Evolutionary conservation across 1,139 yeast species (phyloP), one percentile per base, ranked within the genome.

Genomic region (Saccharomyces pastorianus): DNA sequence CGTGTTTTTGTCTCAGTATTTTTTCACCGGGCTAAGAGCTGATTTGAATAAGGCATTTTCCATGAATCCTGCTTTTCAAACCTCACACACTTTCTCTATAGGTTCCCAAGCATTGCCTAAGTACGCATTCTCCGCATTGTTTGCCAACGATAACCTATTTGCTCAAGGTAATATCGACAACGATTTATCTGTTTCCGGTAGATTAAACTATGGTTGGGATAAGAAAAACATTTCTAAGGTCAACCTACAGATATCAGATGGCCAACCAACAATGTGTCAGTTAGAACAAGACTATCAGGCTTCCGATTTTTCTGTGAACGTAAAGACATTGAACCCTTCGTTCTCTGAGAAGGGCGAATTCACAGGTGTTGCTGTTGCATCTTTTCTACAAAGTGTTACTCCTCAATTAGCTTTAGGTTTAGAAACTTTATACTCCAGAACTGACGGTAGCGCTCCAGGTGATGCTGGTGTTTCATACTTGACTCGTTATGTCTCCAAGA

Each of bases 241-340:
- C 61, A 89, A 95, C 65, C 77, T 90, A 69, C 98, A 93, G 77
- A 79, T 90, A 64, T 91, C 95, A 64, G 77, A 84, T 59, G 88
- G 87, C 58, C 98, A 91, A 76, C 96, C 95, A 60, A 78, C 95
- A 54, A 89, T 93, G 96, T 80, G 89, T 60, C 99, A 93, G 77
- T 77, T 93, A 65, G 99, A 95, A 78, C 98, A 93, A 72, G 99
- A 93, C 73, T 85, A 83, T 75, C 93, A 85, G 73, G 97, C 95
- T 56, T 74, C 80, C 56, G 99, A 93, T 72, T 90, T 83, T 71
- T 85, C 96, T 53, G 71, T 91, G 70, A 91, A 91, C 78, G 77
- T 95, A 69, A 95, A 93, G 78, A 78, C 96, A 53, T 81, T 91
- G 68, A 93, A 95, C 77, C 99, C 99, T 60, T 83, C 88, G 51